A percentile compares a stretch with the other conserved stretches of the same genome.
These are phyloP conservation scores for Metschnikowia amazonensis DNA, from an alignment of 805 yeast genomes.

Conservation along the genomic window DNA sequence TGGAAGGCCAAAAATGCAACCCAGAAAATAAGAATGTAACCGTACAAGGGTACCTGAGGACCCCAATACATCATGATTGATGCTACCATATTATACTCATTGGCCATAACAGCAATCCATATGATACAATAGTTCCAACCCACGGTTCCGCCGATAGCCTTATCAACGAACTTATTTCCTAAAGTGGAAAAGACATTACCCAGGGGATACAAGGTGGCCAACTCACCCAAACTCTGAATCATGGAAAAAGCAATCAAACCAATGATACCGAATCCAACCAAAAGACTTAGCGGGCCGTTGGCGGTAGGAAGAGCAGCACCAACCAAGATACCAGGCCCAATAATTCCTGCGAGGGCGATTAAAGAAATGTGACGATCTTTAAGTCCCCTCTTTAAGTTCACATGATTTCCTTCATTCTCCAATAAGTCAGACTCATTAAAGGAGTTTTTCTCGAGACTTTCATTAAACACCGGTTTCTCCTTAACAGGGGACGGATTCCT, in stretches of 20 bases:
- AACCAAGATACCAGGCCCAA: slow-evolving; percentile 57
- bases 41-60: slow-evolving; percentile 50
- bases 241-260: slow-evolving; percentile 51
- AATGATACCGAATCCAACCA: slow-evolving; percentile 49
- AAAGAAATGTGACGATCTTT: slow-evolving; percentile 50
- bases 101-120: slow-evolving; percentile 54
- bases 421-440: slow-evolving; percentile 8
- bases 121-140: slow-evolving; percentile 52
- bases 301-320: slow-evolving; percentile 51
- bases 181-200: slow-evolving; percentile 50
- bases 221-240: slow-evolving; percentile 55
- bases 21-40: slow-evolving; percentile 54
- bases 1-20: slow-evolving; percentile 48
- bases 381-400: slow-evolving; percentile 42
- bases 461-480: slow-evolving; percentile 2
- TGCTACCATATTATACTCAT: slow-evolving; percentile 53
- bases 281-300: slow-evolving; percentile 50
- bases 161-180: slow-evolving; percentile 49
- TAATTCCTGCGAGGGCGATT: slow-evolving; percentile 53
- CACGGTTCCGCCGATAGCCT: slow-evolving; percentile 55
- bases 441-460: slow-evolving; percentile 7
- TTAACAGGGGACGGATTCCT: background rate
- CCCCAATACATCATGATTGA: slow-evolving; percentile 49
- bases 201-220: slow-evolving; percentile 51
- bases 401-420: slow-evolving; percentile 10